A percentile compares a stretch with the other conserved stretches of the same genome.
phyloP scores from a whole-genome alignment of 1,284 basidiomycete genomes.

The Microbotryum lychnidis-dioicae region DNA sequence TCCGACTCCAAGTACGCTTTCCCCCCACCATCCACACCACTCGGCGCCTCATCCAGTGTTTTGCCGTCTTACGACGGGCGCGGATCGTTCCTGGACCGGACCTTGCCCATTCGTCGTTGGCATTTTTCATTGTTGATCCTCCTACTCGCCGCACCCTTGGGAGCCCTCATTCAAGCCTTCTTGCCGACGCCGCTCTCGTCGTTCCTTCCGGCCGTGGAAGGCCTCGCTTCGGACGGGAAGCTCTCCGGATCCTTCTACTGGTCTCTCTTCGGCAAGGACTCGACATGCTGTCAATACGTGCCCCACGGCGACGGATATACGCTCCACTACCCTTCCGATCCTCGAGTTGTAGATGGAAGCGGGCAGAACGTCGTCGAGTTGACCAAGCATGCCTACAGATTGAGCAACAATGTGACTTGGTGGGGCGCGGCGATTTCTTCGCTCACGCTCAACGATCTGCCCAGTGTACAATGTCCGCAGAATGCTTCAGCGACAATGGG shows the following conservation, averaged over 20 bases:
- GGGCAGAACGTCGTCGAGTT: constrained; percentile 8
- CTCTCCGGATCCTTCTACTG: constrained; percentile 30
- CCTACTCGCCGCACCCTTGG: constrained; percentile 19
- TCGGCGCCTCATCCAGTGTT: no score
- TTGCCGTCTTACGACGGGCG: background rate
- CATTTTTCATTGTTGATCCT: constrained; percentile 17
- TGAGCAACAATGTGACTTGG: constrained; percentile 10
- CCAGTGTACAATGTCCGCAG: constrained; percentile 3
- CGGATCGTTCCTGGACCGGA: constrained; percentile 1
- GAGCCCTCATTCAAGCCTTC: constrained; percentile 15
- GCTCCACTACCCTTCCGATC: constrained; percentile 20
- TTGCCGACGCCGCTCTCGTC: constrained; percentile 17
- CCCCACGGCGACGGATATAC: constrained; percentile 27
- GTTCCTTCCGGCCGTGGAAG: constrained; percentile 12
- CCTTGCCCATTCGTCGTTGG: constrained; percentile 13
- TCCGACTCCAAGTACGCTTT: no score
- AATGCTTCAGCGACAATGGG: background rate
- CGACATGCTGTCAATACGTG: constrained; percentile 21
- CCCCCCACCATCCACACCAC: no score
- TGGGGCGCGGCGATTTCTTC: constrained; percentile 5
- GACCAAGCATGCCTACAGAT: constrained; percentile 21
- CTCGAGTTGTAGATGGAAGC: background rate
- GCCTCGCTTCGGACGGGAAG: background rate
- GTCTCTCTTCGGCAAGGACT: constrained; percentile 32
- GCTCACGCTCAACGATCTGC: background rate